Evolutionary conservation across 345 rosid species (phyloP).

Genomic region (Excoecaria cochinchinensis): DNA sequence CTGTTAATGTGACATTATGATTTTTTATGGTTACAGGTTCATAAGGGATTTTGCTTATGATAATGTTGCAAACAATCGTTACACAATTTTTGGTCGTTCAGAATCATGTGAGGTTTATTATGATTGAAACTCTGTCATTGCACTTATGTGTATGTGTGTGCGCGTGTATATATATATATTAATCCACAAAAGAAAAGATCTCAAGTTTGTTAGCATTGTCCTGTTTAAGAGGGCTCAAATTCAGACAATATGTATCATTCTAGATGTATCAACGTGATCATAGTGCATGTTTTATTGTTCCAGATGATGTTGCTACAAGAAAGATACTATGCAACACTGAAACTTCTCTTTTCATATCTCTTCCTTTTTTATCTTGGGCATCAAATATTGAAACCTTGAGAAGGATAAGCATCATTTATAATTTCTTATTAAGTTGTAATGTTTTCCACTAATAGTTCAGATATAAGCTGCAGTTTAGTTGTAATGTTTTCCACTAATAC

Average conservation of each 20-base stretch:
- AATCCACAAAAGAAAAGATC: not conserved
- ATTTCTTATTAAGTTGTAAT: no score
- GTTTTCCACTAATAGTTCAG: no score
- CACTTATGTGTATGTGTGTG: not conserved
- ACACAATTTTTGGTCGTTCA: conserved; percentile 68
- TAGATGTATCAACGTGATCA: no score
- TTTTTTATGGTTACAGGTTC: conserved; percentile 44
- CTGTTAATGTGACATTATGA: not conserved
- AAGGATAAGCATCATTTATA: no score
- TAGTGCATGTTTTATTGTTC: not conserved
- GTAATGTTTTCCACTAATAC: not conserved
- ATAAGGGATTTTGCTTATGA: conserved; percentile 61
- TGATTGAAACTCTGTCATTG: conserved; percentile 6
- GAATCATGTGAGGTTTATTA: conserved; percentile 77
- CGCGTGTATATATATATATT: not conserved
- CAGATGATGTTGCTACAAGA: not conserved
- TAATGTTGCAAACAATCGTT: conserved; percentile 74
- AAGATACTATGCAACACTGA: not conserved
- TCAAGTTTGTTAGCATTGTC: not conserved
- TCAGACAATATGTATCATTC: not conserved
- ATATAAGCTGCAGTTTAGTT: no score
- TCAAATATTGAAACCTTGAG: no score
- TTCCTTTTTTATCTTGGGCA: no score
- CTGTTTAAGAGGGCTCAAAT: not conserved
- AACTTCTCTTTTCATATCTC: no score